Evolutionary conservation across 306 rosid species (phyloP).

Genomic region (Quercus engelmannii): DNA sequence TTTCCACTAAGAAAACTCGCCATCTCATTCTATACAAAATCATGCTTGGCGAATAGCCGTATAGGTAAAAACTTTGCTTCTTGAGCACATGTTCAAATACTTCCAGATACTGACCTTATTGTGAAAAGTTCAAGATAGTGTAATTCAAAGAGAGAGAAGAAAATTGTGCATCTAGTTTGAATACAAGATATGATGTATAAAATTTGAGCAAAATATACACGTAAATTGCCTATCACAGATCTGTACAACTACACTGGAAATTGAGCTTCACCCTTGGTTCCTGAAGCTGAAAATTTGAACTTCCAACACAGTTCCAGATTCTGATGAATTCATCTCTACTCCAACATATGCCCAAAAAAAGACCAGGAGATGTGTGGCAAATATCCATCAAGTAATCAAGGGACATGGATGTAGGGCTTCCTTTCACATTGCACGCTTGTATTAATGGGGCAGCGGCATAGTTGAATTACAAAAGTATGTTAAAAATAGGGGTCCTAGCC

Average conservation of each 20-base stretch:
- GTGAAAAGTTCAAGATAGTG: no score
- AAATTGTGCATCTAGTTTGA: not conserved
- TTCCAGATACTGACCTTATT: not conserved
- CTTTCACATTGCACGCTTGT: constrained; percentile 21
- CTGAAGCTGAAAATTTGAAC: not conserved
- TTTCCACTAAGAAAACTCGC: not conserved
- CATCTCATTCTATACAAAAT: not conserved
- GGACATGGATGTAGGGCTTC: constrained; percentile 17
- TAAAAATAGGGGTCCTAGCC: not conserved
- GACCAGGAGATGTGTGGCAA: constrained; percentile 16
- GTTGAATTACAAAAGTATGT: constrained; percentile 10
- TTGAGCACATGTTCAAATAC: not conserved
- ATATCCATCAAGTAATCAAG: constrained; percentile 24
- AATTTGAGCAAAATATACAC: constrained; percentile 24
- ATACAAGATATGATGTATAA: constrained; percentile 18
- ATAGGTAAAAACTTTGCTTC: not conserved
- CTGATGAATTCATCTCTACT: constrained; percentile 29
- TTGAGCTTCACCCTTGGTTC: constrained; percentile 1
- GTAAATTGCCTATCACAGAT: constrained; percentile 22
- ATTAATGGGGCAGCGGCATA: constrained; percentile 3
- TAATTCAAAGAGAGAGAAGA: not conserved
- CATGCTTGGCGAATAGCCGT: not conserved
- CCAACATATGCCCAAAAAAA: constrained; percentile 24
- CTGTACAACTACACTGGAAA: constrained; percentile 51
- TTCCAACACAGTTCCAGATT: constrained; percentile 29